Base-by-base conservation (phyloP, 306 rosid species). In the Urtica urens region DNA sequence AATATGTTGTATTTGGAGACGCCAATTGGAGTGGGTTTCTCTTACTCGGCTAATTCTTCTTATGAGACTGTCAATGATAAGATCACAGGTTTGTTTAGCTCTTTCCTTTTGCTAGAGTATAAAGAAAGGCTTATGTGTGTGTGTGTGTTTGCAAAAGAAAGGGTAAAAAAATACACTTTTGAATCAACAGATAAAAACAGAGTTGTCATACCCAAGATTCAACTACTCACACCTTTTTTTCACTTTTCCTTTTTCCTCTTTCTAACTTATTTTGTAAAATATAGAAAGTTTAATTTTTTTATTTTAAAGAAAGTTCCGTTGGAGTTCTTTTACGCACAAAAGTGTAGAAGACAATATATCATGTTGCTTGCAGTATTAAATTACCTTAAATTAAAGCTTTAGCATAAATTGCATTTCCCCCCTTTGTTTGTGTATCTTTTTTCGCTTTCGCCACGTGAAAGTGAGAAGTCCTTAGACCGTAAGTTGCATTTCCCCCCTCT, bases 1-100 rank as follows among this genome's bases (percentile, higher is more conserved):
- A 76, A 77, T 55, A 77, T 77, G 79, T 51, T 77, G 31, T 77
- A 68, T 60, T 46, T 77, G 66, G 83, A 77, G 68, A 61, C 76
- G 16, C 83, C 83, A 18, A 49, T 77, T 16, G 83, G 79, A 50
- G 79, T 76, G 57, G 79, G 81, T 27, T 76, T 76, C 64, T 76
- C 82, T 27, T 76, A 76, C 48, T 62, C 78, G 21, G 35, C 64
- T 13, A 63, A 71, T 60, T 54, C 75, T 10, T 76, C 78, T 10
- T 64, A 71, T 44, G 75, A 63, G 62, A 31, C 72, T 47, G 72
- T 76, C 19, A 66, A 51, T 24, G 82, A 76, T 63, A 66, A 33
- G 49, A 76, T 71, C 68, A 76, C 82, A 51, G 82, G 82, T 29
- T 44, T 14, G 51, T 22, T 26, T 29, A 26, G 7, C 17, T 53